Evolutionary conservation across 192 early-diverging fungal species (phyloP).

Genomic region (Anaeromyces robustus): DNA sequence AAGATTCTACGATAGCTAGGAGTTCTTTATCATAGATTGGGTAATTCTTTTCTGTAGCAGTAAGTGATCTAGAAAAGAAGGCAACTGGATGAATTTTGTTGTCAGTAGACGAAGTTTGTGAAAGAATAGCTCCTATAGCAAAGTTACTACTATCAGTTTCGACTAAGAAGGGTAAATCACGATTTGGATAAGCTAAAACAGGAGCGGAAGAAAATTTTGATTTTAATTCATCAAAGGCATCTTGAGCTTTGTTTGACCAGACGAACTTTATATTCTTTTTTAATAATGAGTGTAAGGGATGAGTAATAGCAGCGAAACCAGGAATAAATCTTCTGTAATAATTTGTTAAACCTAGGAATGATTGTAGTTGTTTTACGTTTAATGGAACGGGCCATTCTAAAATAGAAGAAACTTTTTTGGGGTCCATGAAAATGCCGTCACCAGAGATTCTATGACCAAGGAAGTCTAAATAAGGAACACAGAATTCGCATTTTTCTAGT

Average conservation of each 20-base stretch:
- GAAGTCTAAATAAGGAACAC: constrained; percentile 1
- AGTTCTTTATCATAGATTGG: constrained; percentile 19
- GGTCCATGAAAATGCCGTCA: constrained; percentile 15
- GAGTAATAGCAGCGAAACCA: constrained; percentile 5
- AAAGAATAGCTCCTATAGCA: constrained; percentile 16
- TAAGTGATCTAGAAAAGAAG: constrained; percentile 6
- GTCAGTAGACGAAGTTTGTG: constrained; percentile 1
- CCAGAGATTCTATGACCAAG: constrained; percentile 13
- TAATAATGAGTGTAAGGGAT: constrained; percentile 8
- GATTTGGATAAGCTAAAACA: constrained; percentile 12
- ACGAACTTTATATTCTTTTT: neutral
- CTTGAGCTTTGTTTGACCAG: constrained; percentile 3
- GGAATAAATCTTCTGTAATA: constrained; percentile 16
- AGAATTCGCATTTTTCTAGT: constrained; percentile 18
- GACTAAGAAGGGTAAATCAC: constrained; percentile 6
- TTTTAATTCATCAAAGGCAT: constrained; percentile 15
- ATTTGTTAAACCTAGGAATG: constrained; percentile 12
- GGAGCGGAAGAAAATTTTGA: constrained; percentile 10
- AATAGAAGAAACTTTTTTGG: constrained; percentile 12
- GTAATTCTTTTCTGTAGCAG: constrained; percentile 13
- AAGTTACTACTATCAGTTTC: constrained; percentile 19
- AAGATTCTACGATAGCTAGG: constrained; percentile 16
- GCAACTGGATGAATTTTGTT: neutral
- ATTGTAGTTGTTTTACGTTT: constrained; percentile 4
- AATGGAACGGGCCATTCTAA: constrained; percentile 9